A percentile compares a stretch with the other conserved stretches of the same genome.
Conservation (phyloP, 2,329 filamentous ascomycete species). For the Epichloe brachyelytri region DNA sequence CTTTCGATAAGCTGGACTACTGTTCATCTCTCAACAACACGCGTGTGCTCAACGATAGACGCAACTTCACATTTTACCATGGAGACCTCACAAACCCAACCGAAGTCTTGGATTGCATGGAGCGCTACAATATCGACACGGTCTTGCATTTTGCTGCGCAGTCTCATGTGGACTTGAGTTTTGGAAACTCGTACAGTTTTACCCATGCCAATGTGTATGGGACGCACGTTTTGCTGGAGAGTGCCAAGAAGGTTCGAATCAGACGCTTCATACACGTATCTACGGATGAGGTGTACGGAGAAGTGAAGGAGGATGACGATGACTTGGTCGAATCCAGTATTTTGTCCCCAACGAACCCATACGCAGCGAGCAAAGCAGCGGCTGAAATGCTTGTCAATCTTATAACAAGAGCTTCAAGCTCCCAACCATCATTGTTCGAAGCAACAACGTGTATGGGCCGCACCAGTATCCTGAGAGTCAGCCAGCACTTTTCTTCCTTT, state of each 20-base stretch:
- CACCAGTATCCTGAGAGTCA: constrained; percentile 75
- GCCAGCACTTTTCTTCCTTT: constrained; percentile 15
- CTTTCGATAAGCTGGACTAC: constrained; percentile 77
- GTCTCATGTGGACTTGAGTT: constrained; percentile 71
- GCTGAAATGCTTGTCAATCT: constrained; percentile 79
- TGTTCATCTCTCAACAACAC: constrained; percentile 74
- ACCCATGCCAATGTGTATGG: constrained; percentile 73
- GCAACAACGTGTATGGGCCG: constrained; percentile 78
- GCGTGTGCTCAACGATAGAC: constrained; percentile 48
- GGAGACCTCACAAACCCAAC: constrained; percentile 63
- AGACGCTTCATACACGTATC: constrained; percentile 70
- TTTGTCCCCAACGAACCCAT: constrained; percentile 69
- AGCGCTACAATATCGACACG: constrained; percentile 61
- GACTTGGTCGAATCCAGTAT: constrained; percentile 62
- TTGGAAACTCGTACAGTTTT: constrained; percentile 71
- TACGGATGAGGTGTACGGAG: constrained; percentile 77
- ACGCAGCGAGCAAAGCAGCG: constrained; percentile 68
- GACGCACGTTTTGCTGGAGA: constrained; percentile 71
- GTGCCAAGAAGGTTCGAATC: constrained; percentile 57
- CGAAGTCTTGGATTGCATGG: constrained; percentile 58
- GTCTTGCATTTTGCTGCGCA: constrained; percentile 80
- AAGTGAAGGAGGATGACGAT: constrained; percentile 58
- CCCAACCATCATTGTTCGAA: constrained; percentile 65
- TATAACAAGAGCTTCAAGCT: constrained; percentile 75
- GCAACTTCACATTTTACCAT: constrained; percentile 69